Evolutionary conservation across 495 filamentous ascomycete genomes (phyloP), one percentile per base, ranked within the genome.

Genomic region (Collariella sp.): DNA sequence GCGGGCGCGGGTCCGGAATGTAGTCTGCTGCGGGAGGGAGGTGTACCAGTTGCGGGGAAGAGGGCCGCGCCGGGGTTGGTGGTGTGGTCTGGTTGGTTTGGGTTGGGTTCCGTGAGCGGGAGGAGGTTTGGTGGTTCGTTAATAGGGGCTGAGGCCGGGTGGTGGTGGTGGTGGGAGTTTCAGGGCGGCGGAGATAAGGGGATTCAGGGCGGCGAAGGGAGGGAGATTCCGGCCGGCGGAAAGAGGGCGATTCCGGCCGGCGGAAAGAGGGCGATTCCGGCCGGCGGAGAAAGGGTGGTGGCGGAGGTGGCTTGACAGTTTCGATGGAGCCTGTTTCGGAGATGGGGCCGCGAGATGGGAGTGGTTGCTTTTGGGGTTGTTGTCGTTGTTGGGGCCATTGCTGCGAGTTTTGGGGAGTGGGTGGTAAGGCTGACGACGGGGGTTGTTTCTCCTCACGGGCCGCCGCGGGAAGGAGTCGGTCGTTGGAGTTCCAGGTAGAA

Each of bases 41-140:
- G 45, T 62, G 55, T 58, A 65, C 64, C 60, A 65, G 9, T 55
- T 54, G 20, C 62, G 49, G 9, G 64, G 66, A 50, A 67, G n/a
- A 62, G 52, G 4, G 58, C 60, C 1, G 62, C 66, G 29, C 66
- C 66, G 15, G 66, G 64, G 39, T 68, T 52, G 51, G 60, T 54
- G 12, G 66, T 68, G 12, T 24, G 33, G 11, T 58, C 49, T 13
- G 57, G 18, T 29, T 64, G 55, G 51, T 41, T 41, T 2, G 50
- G 46, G 35, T 58, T 18, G 16, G 49, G 38, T 39, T 53, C 52
- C 34, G 36, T 18, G 6, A 44, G 38, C 18, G 44, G 34, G 31
- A 43, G 33, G 22, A 36, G n/a, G 18, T 22, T 33, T 46, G 15
- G 47, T 31, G 29, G 44, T 22, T 36, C 15, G 47, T n/a, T 46